These are phyloP conservation scores for Westerdykella aurantiaca DNA, from an alignment of 2,329 filamentous ascomycete species.

Conservation along the genomic window DNA sequence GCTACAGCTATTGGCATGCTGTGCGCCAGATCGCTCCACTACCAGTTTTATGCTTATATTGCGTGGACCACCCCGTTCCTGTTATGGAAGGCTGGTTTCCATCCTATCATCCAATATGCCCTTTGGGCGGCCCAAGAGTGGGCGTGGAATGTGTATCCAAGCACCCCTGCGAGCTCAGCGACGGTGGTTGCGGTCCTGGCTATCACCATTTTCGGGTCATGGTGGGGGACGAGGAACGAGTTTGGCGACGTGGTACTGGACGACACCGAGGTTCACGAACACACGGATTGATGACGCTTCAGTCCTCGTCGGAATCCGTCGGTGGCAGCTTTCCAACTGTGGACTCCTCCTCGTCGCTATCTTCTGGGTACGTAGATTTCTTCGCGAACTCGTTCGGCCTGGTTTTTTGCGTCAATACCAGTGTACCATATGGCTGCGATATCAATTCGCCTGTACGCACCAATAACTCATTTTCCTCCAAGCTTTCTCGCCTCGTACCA, in stretches of 20 bases:
- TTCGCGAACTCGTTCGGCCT: slow-evolving; percentile 79
- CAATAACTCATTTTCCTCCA: slow-evolving; percentile 91
- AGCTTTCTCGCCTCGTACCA: slow-evolving; percentile 82
- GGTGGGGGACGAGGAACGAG: slow-evolving; percentile 50
- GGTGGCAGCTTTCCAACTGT: slow-evolving; percentile 81
- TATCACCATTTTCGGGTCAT: slow-evolving; percentile 58
- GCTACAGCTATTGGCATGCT: slow-evolving; percentile 75
- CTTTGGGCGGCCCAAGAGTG: slow-evolving; percentile 79
- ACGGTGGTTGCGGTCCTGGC: slow-evolving; percentile 67
- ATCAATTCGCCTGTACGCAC: slow-evolving; percentile 33
- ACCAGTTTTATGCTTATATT: slow-evolving; percentile 91
- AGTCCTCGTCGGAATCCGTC: slow-evolving; percentile 65
- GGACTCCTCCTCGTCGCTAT: slow-evolving; percentile 70
- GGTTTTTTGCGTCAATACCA: slow-evolving; percentile 20
- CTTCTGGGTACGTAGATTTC: slow-evolving; percentile 52
- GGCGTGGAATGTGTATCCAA: slow-evolving; percentile 94
- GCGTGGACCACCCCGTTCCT: slow-evolving; percentile 85
- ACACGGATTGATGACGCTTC: slow-evolving; percentile 26
- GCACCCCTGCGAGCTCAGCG: slow-evolving; percentile 58
- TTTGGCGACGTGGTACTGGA: slow-evolving; percentile 31
- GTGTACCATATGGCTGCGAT: slow-evolving; percentile 2
- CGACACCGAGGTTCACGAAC: slow-evolving; percentile 17
- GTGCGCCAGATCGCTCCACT: slow-evolving; percentile 83
- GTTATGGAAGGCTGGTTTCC: slow-evolving; percentile 70
- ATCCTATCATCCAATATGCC: slow-evolving; percentile 60